Percentiles rank a stretch among this genome's conserved stretches.
phyloP scores from a whole-genome alignment of 2,329 filamentous ascomycete species.

The Epicoccum nigrum region DNA sequence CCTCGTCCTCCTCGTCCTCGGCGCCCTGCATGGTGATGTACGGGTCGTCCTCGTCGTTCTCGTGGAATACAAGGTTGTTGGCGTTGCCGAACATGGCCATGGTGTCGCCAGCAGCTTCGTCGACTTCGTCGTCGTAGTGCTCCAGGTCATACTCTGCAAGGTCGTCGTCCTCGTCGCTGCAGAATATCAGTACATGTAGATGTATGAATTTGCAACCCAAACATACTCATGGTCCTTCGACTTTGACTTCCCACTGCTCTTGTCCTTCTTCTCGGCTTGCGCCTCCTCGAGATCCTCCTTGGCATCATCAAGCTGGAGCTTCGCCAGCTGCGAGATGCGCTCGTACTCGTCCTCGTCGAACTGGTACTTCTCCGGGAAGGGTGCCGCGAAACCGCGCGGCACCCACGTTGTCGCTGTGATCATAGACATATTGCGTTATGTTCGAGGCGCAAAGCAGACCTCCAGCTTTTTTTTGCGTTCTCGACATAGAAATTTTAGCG shows the following conservation, averaged over 20 bases:
- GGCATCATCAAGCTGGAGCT: constrained; percentile 83
- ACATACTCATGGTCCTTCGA: constrained; percentile 30
- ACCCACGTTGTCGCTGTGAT: constrained; percentile 61
- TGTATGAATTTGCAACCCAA: not conserved
- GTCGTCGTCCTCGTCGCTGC: constrained; percentile 71
- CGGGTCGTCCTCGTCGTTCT: constrained; percentile 91
- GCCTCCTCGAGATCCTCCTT: constrained; percentile 73
- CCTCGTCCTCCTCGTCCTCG: constrained; percentile 77
- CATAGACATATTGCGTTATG: constrained; percentile 56
- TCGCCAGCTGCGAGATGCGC: constrained; percentile 58
- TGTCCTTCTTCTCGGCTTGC: constrained; percentile 54
- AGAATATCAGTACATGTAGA: constrained; percentile 17
- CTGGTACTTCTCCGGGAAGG: constrained; percentile 56
- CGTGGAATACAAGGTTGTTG: constrained; percentile 91
- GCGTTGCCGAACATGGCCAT: constrained; percentile 96
- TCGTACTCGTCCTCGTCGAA: constrained; percentile 60
- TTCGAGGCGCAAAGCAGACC: constrained; percentile 6
- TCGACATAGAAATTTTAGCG: constrained; percentile 15
- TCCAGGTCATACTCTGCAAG: constrained; percentile 96
- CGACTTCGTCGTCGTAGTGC: constrained; percentile 87
- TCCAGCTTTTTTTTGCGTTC: constrained; percentile 14
- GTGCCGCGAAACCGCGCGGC: constrained; percentile 57
- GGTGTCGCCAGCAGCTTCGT: constrained; percentile 71
- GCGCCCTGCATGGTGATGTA: constrained; percentile 86
- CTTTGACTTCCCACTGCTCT: constrained; percentile 36